These are phyloP conservation scores for Fonticula alba DNA, from an alignment of 78 protist species.

Conservation along the genomic window DNA sequence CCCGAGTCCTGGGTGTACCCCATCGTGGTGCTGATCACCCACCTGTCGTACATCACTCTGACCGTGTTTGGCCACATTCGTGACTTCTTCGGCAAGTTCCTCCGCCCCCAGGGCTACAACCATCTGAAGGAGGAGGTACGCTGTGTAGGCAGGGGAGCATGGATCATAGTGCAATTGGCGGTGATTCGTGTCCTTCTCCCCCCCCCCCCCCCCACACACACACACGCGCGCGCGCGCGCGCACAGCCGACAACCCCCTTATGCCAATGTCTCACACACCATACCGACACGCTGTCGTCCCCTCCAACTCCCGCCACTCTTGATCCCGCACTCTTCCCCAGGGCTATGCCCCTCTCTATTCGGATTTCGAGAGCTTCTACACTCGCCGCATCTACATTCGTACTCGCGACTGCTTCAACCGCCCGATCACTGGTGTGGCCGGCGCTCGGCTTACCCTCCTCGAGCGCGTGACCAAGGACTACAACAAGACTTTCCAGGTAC, in stretches of 20 bases:
- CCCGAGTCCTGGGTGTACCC: too few relatives aligned
- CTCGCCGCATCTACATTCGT: constrained; percentile 55
- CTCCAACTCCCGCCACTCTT: neutral
- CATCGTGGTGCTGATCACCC: too few relatives aligned
- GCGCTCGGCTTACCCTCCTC: constrained; percentile 49
- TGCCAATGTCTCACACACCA: too few relatives aligned
- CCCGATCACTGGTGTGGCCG: constrained; percentile 66
- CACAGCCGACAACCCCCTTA: neutral
- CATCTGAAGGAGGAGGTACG: neutral
- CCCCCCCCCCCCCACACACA: neutral
- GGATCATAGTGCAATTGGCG: neutral
- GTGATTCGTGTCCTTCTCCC: neutral
- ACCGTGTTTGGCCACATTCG: constrained; percentile 15
- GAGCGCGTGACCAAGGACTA: constrained; percentile 28
- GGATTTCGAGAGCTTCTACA: constrained; percentile 76
- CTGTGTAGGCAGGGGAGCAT: neutral
- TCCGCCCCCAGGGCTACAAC: neutral
- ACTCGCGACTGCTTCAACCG: constrained; percentile 75
- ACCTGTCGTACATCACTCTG: neutral
- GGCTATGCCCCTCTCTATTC: constrained; percentile 62
- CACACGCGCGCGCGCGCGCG: neutral
- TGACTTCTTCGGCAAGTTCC: constrained; percentile 4
- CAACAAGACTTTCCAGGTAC: constrained; percentile 16
- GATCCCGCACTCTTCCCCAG: constrained; percentile 3
- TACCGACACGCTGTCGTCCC: too few relatives aligned